These are phyloP conservation scores for Nelumbo lutea DNA, from an alignment of 164 flowering plant genomes.

Conservation along the genomic window DNA sequence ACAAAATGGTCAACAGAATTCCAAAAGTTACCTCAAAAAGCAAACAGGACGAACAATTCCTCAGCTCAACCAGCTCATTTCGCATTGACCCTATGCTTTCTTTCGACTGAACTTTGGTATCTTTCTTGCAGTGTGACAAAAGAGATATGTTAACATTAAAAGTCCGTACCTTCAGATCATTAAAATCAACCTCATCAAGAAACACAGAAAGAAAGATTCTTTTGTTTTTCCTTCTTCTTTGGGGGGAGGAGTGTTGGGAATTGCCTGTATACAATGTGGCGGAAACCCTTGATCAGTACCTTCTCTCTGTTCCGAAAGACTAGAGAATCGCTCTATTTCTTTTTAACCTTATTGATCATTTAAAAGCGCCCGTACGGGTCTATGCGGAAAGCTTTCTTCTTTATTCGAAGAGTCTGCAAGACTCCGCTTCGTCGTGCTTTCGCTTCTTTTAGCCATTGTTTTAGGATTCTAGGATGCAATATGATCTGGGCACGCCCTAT, in stretches of 20 bases:
- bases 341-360: conserved; percentile 63
- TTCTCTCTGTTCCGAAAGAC: conserved; percentile 82
- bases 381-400: conserved; percentile 43
- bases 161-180: conserved; percentile 64
- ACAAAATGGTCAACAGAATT: background rate
- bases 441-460: conserved; percentile 69
- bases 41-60: conserved; percentile 72
- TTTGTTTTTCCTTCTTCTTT: no score
- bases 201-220: no score
- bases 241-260: no score
- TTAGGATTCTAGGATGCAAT: background rate
- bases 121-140: conserved; percentile 92
- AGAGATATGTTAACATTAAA: conserved; percentile 93
- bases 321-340: conserved; percentile 11
- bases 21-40: conserved; percentile 71
- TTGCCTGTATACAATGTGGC: conserved; percentile 79
- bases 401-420: conserved; percentile 24
- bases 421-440: conserved; percentile 47
- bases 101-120: conserved; percentile 82
- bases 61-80: conserved; percentile 86
- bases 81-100: conserved; percentile 66
- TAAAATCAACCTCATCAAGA: background rate
- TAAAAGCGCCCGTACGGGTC: conserved; percentile 70
- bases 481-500: no score
- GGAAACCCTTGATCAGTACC: conserved; percentile 83